Conservation (phyloP, 2,329 filamentous ascomycete species). For the Phaeosphaeriaceae sp. region DNA sequence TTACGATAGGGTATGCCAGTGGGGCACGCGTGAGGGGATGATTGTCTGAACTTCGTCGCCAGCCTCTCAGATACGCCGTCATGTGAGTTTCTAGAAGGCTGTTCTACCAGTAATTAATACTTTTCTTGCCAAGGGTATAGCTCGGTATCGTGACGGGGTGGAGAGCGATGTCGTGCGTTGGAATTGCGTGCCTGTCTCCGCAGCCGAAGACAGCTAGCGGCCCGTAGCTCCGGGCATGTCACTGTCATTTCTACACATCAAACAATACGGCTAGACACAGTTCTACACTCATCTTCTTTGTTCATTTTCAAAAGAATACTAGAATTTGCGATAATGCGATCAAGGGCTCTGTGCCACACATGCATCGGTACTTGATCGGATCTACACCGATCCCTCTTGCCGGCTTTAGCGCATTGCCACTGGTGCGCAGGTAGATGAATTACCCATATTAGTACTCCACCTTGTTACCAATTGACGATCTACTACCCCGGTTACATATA, state of each 20-base stretch:
- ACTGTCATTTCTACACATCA: background rate
- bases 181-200: constrained; percentile 3
- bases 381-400: background rate
- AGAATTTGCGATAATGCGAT: background rate
- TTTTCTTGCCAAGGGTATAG: background rate
- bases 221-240: background rate
- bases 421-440: constrained; percentile 8
- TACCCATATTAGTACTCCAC: constrained; percentile 9
- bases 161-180: background rate
- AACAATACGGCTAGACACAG: background rate
- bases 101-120: too few species aligned
- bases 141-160: too few species aligned
- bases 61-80: background rate
- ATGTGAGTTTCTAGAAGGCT: constrained; percentile 1
- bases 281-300: background rate
- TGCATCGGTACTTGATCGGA: background rate
- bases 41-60: background rate
- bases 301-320: background rate
- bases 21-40: background rate
- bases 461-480: constrained; percentile 1
- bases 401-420: constrained; percentile 1
- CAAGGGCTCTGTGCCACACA: background rate
- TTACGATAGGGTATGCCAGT: too few species aligned
- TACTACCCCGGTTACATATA: background rate
- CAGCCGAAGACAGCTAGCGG: background rate